Evolutionary conservation across 306 rosid genomes (phyloP).

Genomic region (Lathyrus aphaca): DNA sequence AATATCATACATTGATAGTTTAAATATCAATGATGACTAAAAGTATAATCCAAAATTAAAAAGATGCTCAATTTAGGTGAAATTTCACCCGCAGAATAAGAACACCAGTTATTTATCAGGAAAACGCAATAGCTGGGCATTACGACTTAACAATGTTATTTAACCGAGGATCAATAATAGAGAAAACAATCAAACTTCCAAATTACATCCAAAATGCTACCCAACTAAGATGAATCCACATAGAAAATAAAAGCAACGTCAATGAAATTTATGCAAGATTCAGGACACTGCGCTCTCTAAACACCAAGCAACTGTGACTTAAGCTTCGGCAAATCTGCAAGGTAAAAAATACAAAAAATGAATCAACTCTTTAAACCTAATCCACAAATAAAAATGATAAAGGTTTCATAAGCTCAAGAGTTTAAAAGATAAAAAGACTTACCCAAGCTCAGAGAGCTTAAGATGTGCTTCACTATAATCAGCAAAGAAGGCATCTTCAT

Average conservation of each 20-base stretch:
- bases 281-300: neutral
- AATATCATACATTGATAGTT: too few relatives aligned
- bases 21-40: too few relatives aligned
- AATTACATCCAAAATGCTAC: slow-evolving; percentile 33
- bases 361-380: neutral
- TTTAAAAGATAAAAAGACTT: slow-evolving; percentile 7
- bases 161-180: slow-evolving; percentile 8
- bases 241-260: slow-evolving; percentile 27
- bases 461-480: slow-evolving; percentile 73
- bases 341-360: neutral
- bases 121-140: neutral
- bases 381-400: neutral
- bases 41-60: too few relatives aligned
- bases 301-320: slow-evolving; percentile 18
- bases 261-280: slow-evolving; percentile 7
- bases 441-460: slow-evolving; percentile 98
- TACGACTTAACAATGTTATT: slow-evolving; percentile 33
- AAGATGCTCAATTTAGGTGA: too few relatives aligned
- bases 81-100: too few relatives aligned
- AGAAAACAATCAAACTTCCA: slow-evolving; percentile 33
- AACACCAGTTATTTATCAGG: too few relatives aligned
- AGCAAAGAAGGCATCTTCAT: slow-evolving; percentile 87
- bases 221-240: slow-evolving; percentile 3
- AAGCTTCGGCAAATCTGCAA: slow-evolving; percentile 48
- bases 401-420: neutral